A percentile compares a stretch with the other conserved stretches of the same genome.
phyloP scores from a whole-genome alignment of 345 rosid species.

The Gossypium bickii region DNA sequence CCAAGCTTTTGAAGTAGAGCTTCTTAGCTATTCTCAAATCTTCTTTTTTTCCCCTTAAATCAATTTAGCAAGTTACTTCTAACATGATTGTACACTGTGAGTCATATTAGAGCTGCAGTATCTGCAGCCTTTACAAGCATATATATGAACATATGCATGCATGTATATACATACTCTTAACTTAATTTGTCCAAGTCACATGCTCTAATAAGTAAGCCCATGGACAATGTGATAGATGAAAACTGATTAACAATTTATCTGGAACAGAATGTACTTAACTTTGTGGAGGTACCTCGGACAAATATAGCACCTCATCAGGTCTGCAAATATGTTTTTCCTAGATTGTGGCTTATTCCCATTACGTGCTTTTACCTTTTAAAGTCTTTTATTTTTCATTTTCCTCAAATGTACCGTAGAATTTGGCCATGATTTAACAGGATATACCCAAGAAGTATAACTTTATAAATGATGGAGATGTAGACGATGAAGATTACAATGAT shows the following conservation, averaged over 20 bases:
- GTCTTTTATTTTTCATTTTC: neutral
- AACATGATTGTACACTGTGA: neutral
- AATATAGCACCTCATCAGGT: constrained; percentile 6
- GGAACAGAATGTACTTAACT: constrained; percentile 8
- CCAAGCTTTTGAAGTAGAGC: neutral
- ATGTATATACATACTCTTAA: neutral
- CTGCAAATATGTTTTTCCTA: neutral
- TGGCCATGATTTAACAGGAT: constrained; percentile 25
- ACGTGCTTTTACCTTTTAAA: neutral
- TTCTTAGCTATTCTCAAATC: neutral
- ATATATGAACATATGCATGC: neutral
- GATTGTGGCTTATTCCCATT: neutral
- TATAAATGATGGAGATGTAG: constrained; percentile 30
- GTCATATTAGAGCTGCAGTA: neutral
- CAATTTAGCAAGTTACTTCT: neutral
- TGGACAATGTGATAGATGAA: neutral
- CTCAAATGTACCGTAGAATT: neutral
- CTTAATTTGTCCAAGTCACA: neutral
- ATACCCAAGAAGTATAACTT: constrained; percentile 23
- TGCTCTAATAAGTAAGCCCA: neutral
- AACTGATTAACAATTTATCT: neutral
- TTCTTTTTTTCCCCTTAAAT: neutral
- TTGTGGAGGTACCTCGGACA: constrained; percentile 2
- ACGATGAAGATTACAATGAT: constrained; percentile 15
- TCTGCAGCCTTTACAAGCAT: neutral